phyloP scores from a whole-genome alignment of 2,329 filamentous ascomycete genomes.

The Exophiala alcalophila region DNA sequence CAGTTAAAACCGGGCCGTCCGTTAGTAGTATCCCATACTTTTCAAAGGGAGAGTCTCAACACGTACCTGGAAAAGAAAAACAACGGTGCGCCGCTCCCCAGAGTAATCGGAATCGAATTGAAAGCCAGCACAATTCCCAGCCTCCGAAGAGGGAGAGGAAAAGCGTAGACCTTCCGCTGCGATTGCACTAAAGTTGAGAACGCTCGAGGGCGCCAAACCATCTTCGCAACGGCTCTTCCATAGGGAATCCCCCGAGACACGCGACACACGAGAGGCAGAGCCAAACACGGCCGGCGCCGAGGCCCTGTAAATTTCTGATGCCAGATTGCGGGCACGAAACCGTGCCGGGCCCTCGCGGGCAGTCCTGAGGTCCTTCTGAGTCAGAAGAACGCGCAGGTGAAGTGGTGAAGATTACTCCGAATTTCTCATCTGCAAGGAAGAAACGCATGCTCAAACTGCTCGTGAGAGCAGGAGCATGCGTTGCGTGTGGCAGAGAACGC shows the following conservation, averaged over 20 bases:
- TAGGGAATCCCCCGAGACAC: constrained; percentile 52
- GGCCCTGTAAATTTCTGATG: constrained; percentile 86
- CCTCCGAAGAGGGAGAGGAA: constrained; percentile 34
- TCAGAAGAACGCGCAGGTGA: constrained; percentile 29
- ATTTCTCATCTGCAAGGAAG: constrained; percentile 84
- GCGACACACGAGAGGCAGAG: constrained; percentile 32
- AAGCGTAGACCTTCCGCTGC: constrained; percentile 64
- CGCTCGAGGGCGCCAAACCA: constrained; percentile 57
- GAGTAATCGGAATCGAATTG: constrained; percentile 93
- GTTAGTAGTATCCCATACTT: constrained; percentile 26
- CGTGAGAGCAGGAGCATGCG: constrained; percentile 31
- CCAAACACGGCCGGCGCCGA: constrained; percentile 32
- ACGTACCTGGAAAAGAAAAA: constrained; percentile 37
- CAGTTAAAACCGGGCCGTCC: background rate
- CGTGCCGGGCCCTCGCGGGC: constrained; percentile 84
- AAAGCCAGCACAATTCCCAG: constrained; percentile 49
- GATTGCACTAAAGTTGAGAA: constrained; percentile 89
- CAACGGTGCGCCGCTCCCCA: constrained; percentile 70
- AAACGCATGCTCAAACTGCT: constrained; percentile 16
- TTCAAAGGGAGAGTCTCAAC: background rate
- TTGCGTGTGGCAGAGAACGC: constrained; percentile 89
- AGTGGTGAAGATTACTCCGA: constrained; percentile 88
- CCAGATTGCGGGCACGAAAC: constrained; percentile 71
- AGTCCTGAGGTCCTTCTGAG: constrained; percentile 43
- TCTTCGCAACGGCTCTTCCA: constrained; percentile 94